These are phyloP conservation scores for Russula ochroleuca DNA, from an alignment of 768 basidiomycete species.

Conservation along the genomic window DNA sequence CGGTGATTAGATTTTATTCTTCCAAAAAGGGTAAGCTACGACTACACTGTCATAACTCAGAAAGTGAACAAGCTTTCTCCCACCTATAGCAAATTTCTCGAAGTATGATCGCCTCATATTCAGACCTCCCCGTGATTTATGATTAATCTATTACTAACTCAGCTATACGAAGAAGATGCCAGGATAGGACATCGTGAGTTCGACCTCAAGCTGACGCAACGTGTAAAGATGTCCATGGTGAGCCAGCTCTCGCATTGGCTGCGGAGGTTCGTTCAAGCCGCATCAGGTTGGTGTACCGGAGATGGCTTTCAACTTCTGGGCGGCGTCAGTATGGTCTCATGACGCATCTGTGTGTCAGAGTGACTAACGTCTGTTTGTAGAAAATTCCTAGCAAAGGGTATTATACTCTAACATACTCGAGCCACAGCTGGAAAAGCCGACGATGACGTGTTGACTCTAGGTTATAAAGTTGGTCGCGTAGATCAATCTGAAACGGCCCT, in stretches of 20 bases:
- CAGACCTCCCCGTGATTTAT: not conserved
- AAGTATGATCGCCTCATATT: constrained; percentile 42
- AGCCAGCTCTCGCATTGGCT: constrained; percentile 23
- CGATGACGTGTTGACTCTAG: constrained; percentile 36
- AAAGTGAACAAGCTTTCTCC: constrained; percentile 25
- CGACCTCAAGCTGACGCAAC: constrained; percentile 83
- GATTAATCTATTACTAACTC: not conserved
- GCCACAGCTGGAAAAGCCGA: not conserved
- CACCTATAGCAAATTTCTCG: constrained; percentile 66
- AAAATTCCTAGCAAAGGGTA: constrained; percentile 80
- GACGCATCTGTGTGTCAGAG: constrained; percentile 5
- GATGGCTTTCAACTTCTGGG: constrained; percentile 88
- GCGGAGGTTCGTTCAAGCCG: not conserved
- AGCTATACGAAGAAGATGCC: constrained; percentile 95
- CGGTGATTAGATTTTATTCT: constrained; percentile 70
- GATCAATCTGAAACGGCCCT: constrained; percentile 97
- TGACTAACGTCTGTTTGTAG: constrained; percentile 35
- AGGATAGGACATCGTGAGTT: constrained; percentile 90
- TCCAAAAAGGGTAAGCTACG: constrained; percentile 86
- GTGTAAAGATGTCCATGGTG: constrained; percentile 99
- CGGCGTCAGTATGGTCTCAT: constrained; percentile 52
- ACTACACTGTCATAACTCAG: not conserved
- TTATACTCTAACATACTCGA: constrained; percentile 3
- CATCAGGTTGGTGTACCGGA: constrained; percentile 91
- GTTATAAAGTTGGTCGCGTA: constrained; percentile 93